Percentiles rank a stretch among this genome's conserved stretches.
Evolutionary conservation across 495 filamentous ascomycete species (phyloP).

Genomic region (Trichoderma erinaceum): DNA sequence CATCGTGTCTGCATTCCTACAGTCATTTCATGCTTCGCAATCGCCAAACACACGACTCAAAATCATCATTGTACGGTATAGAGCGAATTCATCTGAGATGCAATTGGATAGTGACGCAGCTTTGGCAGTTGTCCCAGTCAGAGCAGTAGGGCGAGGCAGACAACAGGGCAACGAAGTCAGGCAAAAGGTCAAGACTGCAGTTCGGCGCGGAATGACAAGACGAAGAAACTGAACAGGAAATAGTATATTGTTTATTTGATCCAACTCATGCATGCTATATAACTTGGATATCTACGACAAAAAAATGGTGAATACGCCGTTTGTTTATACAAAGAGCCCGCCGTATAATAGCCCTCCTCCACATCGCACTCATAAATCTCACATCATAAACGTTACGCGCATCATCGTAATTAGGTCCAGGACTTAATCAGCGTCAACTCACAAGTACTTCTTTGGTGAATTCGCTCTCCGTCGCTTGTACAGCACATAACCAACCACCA

Average conservation of each 20-base stretch:
- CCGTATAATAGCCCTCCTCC: background rate
- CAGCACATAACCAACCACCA: constrained; percentile 61
- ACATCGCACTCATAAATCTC: background rate
- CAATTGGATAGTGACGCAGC: no score
- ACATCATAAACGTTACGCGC: background rate
- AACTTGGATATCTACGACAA: background rate
- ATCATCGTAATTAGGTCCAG: background rate
- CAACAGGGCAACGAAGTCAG: no score
- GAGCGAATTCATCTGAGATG: no score
- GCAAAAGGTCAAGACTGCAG: no score
- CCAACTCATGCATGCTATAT: constrained; percentile 10
- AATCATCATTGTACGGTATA: no score
- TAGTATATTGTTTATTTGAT: background rate
- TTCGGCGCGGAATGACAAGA: no score
- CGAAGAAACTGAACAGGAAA: background rate
- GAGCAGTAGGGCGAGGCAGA: no score
- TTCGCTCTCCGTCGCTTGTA: constrained; percentile 75
- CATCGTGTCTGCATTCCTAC: no score
- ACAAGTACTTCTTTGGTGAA: constrained; percentile 91
- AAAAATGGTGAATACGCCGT: background rate
- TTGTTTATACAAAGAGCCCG: constrained; percentile 4
- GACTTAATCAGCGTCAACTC: background rate
- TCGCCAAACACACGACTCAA: no score
- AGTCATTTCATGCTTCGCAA: no score
- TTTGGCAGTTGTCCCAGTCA: no score